Evolutionary conservation across 2,329 filamentous ascomycete species (phyloP).

Genomic region (Fusarium sp.): DNA sequence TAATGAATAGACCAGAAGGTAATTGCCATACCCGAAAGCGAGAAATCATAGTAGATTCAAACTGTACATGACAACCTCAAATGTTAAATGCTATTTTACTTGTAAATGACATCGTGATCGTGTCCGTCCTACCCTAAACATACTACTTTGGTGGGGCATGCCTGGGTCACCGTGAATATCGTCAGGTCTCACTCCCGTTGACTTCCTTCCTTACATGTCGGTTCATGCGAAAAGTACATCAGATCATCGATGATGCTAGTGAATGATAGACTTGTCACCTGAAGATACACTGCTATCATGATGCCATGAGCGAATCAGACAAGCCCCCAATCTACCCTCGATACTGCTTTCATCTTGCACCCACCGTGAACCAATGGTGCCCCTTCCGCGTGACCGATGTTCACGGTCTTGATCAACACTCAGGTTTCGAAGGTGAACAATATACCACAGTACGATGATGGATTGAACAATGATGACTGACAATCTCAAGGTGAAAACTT

Average conservation of each 20-base stretch:
- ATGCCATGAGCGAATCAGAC: conserved; percentile 63
- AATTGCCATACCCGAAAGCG: not conserved
- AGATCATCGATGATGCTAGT: conserved; percentile 7
- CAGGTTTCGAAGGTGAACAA: conserved; percentile 63
- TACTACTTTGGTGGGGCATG: conserved; percentile 8
- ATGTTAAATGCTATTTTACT: not conserved
- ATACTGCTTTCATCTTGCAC: conserved; percentile 72
- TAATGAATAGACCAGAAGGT: not conserved
- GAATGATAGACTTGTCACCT: conserved; percentile 9
- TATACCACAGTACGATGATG: not conserved
- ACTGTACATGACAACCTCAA: not conserved
- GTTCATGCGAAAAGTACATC: not conserved
- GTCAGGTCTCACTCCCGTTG: conserved; percentile 12
- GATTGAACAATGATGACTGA: conserved; percentile 13
- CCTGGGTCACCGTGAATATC: conserved; percentile 11
- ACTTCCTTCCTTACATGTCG: conserved; percentile 8
- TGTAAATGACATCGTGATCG: not conserved
- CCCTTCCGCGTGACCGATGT: conserved; percentile 65
- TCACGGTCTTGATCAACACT: conserved; percentile 57
- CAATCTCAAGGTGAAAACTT: conserved; percentile 59
- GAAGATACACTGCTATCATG: conserved; percentile 38
- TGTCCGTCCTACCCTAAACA: conserved; percentile 1
- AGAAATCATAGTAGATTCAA: not conserved
- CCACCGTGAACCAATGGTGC: conserved; percentile 70
- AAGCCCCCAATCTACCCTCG: conserved; percentile 63